Base-by-base conservation (phyloP, 768 basidiomycete species). In the Fibroporia radiculosa region DNA sequence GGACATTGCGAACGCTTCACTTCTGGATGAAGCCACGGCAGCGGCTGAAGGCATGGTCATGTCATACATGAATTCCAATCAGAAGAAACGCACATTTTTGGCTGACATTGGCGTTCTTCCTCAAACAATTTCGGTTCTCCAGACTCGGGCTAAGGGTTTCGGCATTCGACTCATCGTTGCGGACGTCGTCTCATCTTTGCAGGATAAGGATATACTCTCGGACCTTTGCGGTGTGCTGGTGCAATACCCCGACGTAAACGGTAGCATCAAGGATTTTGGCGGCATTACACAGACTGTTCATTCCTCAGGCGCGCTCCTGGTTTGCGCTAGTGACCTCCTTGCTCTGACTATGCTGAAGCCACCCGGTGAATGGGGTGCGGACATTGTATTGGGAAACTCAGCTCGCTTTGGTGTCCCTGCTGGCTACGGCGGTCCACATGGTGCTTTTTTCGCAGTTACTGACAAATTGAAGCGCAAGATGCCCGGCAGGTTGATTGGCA, bases 321-420 rank as follows among this genome's bases (percentile, higher is more conserved):
- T 86, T 5, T 88, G 84, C 53, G 91, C 91, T 13, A 91, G 90
- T 10, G 95, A 99, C 66, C 75, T 99, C 42, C 74, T 99, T 31
- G 91, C 95, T 1, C 70, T 98, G 61, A 91, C 93, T 2, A 74
- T 92, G 72, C 72, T 99, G 48, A 91, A 88, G 55, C 90, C 95
- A 23, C 95, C 95, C 12, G 95, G 96, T 45, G 96, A 98, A 71
- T 98, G 95, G 92, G 95, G 95, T 40, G 93, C 93, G 24, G 95
- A 99, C 62, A 79, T 98, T 51, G 93, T 90, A 6, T 70, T 95
- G 35, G 96, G 96, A 29, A 97, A 95, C 62, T 91, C 92, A 13
- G 95, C 87, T 24, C 80, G 96, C 14, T 99, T 99, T 57, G 96
- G 96, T 58, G 95, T 99, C 13, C 93, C 95, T 16, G 77, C 83